Evolutionary conservation across 306 rosid species (phyloP).

Genomic region (Mimosa pudica): DNA sequence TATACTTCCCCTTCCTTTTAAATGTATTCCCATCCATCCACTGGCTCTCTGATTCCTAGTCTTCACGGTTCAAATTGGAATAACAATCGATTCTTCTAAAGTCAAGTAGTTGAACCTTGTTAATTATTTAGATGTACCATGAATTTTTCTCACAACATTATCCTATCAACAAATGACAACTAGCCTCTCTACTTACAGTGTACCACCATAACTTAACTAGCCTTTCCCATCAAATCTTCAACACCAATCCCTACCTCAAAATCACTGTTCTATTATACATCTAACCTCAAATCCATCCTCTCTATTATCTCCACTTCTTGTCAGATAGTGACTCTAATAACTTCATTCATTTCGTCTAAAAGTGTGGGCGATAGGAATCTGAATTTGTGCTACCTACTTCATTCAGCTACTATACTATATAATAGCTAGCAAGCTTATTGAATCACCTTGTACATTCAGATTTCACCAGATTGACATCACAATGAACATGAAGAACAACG

Average conservation of each 20-base stretch:
- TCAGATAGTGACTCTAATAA: neutral
- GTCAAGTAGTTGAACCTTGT: neutral
- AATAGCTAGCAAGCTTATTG: too few relatives aligned
- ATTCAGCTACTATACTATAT: too few relatives aligned
- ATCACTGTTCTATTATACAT: slow-evolving; percentile 1
- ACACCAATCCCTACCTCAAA: neutral
- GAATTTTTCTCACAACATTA: neutral
- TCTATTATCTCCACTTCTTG: neutral
- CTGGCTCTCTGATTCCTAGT: neutral
- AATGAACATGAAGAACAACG: slow-evolving; percentile 46
- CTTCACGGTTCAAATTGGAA: neutral
- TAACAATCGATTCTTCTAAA: neutral
- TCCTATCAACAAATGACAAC: neutral
- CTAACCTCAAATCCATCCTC: neutral
- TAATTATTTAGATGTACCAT: neutral
- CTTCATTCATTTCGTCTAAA: neutral
- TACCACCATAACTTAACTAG: neutral
- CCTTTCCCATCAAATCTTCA: neutral
- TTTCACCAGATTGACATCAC: slow-evolving; percentile 34
- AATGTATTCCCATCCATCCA: neutral
- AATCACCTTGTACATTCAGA: slow-evolving; percentile 36
- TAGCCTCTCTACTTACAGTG: neutral
- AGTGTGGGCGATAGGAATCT: slow-evolving; percentile 1
- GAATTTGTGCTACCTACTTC: slow-evolving; percentile 31
- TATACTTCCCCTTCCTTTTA: neutral